Conservation (phyloP, 2,329 filamentous ascomycete genomes). For the Aureobasidium lini region DNA sequence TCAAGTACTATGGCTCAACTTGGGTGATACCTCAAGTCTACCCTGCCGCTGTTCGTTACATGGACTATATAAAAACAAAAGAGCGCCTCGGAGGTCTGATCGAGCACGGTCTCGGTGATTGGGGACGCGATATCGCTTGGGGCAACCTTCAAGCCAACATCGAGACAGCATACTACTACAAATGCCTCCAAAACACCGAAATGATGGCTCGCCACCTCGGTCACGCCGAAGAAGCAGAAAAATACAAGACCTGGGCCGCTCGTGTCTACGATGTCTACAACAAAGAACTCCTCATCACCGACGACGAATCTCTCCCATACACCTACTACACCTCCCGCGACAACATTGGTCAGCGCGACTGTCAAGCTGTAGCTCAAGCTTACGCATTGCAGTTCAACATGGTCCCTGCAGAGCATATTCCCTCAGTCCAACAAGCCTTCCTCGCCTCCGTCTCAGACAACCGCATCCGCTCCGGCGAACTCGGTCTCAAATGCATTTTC, state of each 20-base stretch:
- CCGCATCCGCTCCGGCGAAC: slow-evolving; percentile 35
- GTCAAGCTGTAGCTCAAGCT: slow-evolving; percentile 34
- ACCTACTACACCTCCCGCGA: slow-evolving; percentile 35
- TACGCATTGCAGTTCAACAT: slow-evolving; percentile 31
- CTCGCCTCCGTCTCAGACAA: slow-evolving; percentile 23
- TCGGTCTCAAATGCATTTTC: slow-evolving; percentile 36
- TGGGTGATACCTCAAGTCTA: slow-evolving; percentile 32
- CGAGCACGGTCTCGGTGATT: slow-evolving; percentile 38
- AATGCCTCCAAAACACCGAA: slow-evolving; percentile 32
- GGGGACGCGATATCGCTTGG: slow-evolving; percentile 37
- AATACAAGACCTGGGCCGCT: slow-evolving; percentile 24
- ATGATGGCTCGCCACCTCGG: slow-evolving; percentile 31
- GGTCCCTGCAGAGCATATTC: slow-evolving; percentile 22
- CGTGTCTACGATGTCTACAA: slow-evolving; percentile 30
- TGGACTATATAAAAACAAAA: slow-evolving; percentile 36
- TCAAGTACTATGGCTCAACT: slow-evolving; percentile 35
- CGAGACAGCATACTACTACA: slow-evolving; percentile 38
- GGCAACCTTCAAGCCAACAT: slow-evolving; percentile 41
- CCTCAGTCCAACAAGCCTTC: slow-evolving; percentile 26
- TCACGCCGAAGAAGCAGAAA: slow-evolving; percentile 20
- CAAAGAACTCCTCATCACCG: slow-evolving; percentile 27
- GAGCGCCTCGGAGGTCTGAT: slow-evolving; percentile 36
- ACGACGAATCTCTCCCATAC: slow-evolving; percentile 27
- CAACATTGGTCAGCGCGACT: slow-evolving; percentile 25
- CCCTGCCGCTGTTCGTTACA: slow-evolving; percentile 32